phyloP scores from a whole-genome alignment of 1,139 yeast genomes.

The Lodderomyces orthopsilosis region DNA sequence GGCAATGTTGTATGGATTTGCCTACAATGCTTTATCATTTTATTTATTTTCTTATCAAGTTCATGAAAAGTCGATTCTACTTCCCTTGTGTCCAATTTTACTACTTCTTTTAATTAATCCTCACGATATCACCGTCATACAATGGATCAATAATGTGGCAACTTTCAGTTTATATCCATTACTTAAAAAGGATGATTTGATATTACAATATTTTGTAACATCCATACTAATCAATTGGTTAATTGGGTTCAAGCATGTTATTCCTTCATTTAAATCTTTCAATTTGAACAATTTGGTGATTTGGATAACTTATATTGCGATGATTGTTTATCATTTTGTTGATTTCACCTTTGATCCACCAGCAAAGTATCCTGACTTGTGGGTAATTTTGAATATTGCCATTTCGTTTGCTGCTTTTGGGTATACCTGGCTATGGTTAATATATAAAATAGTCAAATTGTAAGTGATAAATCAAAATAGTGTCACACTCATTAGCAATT shows the following conservation, averaged over 20 bases:
- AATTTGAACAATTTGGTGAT: constrained; percentile 60
- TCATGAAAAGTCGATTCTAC: constrained; percentile 86
- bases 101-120: constrained; percentile 60
- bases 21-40: constrained; percentile 84
- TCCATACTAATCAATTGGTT: constrained; percentile 79
- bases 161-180: constrained; percentile 87
- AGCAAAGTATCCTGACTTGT: constrained; percentile 68
- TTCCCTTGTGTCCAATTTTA: constrained; percentile 84
- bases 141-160: constrained; percentile 86
- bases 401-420: constrained; percentile 75
- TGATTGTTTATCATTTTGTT: constrained; percentile 49
- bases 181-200: constrained; percentile 69
- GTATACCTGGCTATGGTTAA: constrained; percentile 76
- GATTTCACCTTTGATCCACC: constrained; percentile 60
- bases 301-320: constrained; percentile 55
- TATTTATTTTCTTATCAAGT: constrained; percentile 92
- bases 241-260: constrained; percentile 40
- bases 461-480: too few species aligned
- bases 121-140: constrained; percentile 62
- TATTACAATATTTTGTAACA: constrained; percentile 66
- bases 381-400: constrained; percentile 74
- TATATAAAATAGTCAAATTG: constrained; percentile 29
- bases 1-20: constrained; percentile 61
- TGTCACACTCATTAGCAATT: too few species aligned
- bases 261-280: constrained; percentile 12